Evolutionary conservation across 495 filamentous ascomycete genomes (phyloP), one percentile per base, ranked within the genome.

Genomic region (Tetracladium setigerum): DNA sequence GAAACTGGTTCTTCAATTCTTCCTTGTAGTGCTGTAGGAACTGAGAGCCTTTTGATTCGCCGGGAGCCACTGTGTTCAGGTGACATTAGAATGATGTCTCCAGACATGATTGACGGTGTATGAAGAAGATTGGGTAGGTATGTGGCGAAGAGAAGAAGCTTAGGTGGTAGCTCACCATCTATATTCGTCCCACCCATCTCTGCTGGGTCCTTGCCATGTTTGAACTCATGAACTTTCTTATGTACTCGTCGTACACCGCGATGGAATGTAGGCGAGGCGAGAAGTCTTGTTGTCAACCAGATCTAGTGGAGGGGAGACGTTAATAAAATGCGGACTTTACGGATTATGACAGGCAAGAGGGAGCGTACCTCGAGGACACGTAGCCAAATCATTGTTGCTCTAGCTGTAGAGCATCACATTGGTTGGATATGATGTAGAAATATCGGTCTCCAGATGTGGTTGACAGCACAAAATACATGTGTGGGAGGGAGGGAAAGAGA

Each of bases 241-340:
- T 83, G 74, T 13, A 82, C 63, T 50, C 58, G 60, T 14, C 71
- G 66, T n/a, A 83, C 81, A 45, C 64, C 65, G 11, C 73, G 66
- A 57, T 83, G 81, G 59, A 82, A 84, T 32, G 69, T 56, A 4
- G 73, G 76, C 57, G 79, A 83, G 45, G 62, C 55, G 38, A 83
- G 67, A 44, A 84, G 74, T 48, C 50, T 38, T 38, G 51, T 18
- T 15, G 46, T 52, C 33, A 64, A 43, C 61, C 54, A 66, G 38
- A 51, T 53, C 57, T 60, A 39, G 32, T 24, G 30, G 43, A 9
- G 22, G 7, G 22, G 22, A 7, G 22, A 27, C 7, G 22, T 52
- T 46, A 49, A 57, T 35, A 54, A 46, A 31, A 30, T 27, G 47
- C 7, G 16, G 19, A 40, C 22, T 33, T 41, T n/a, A n/a, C n/a